Conservation (phyloP, 192 early-diverging fungal genomes). For the Backusella westeae region DNA sequence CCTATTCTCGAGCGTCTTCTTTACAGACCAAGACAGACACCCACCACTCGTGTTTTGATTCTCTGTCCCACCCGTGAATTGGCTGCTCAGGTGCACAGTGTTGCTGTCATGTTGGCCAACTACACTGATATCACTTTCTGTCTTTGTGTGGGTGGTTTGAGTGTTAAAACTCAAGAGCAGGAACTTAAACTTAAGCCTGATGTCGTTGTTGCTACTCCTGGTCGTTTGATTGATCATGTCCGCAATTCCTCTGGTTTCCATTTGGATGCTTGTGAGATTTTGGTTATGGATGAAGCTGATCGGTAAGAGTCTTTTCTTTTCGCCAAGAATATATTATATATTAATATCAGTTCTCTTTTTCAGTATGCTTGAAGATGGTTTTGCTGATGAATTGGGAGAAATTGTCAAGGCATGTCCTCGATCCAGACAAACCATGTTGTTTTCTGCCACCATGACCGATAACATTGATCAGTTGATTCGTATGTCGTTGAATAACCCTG, state of each 20-base stretch:
- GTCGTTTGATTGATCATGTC: constrained; percentile 96
- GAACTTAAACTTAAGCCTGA: constrained; percentile 88
- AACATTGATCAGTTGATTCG: constrained; percentile 94
- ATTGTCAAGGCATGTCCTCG: constrained; percentile 88
- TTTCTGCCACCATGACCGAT: constrained; percentile 99
- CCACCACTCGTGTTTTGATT: constrained; percentile 85
- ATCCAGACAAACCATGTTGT: constrained; percentile 95
- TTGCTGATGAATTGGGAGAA: constrained; percentile 92
- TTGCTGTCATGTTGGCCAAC: constrained; percentile 78
- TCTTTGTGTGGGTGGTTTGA: constrained; percentile 91
- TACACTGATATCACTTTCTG: constrained; percentile 87
- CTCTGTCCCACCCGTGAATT: constrained; percentile 97
- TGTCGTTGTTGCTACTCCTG: constrained; percentile 96
- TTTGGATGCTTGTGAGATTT: constrained; percentile 88
- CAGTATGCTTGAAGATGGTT: constrained; percentile 97
- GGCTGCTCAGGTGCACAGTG: constrained; percentile 95
- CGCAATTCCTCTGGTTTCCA: constrained; percentile 89
- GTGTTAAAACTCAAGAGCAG: constrained; percentile 79
- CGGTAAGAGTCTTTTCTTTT: constrained; percentile 40
- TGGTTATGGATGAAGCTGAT: constrained; percentile 99
- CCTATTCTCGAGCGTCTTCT: constrained; percentile 94
- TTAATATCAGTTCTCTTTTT: neutral
- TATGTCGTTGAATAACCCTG: constrained; percentile 87
- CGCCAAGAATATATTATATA: neutral
- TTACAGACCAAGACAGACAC: constrained; percentile 77